Conservation (phyloP, 176 grass and related monocot species). For the Zoysia japonica region DNA sequence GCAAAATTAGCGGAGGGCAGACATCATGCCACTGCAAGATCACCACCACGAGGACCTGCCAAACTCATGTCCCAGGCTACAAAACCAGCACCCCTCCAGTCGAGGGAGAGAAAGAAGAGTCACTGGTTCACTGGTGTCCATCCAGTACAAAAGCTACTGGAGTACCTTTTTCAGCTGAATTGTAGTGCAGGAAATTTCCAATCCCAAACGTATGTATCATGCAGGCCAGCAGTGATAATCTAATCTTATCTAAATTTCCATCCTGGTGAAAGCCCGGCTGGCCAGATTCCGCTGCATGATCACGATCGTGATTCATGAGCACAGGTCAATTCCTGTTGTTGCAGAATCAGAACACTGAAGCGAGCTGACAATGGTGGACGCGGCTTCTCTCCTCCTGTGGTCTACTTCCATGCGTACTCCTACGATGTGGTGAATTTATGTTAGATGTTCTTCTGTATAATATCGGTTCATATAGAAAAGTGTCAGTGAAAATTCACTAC, state of each 20-base stretch:
- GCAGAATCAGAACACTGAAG: not conserved
- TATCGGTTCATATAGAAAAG: too few species aligned
- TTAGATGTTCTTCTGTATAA: too few species aligned
- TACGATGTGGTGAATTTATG: too few species aligned
- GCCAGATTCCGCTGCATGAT: not conserved
- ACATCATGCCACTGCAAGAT: not conserved
- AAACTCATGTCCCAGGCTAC: constrained; percentile 9
- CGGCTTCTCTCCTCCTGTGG: too few species aligned
- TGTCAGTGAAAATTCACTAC: too few species aligned
- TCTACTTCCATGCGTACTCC: too few species aligned
- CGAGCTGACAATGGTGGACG: not conserved
- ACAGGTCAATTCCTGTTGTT: constrained; percentile 6
- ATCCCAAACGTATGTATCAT: constrained; percentile 1
- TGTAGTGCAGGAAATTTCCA: not conserved
- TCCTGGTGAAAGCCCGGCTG: not conserved
- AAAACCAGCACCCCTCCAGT: not conserved
- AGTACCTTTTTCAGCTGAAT: not conserved
- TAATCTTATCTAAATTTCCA: constrained; percentile 36
- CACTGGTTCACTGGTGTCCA: not conserved
- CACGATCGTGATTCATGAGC: not conserved
- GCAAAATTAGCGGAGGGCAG: not conserved
- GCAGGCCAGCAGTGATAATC: not conserved
- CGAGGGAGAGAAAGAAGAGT: too few species aligned
- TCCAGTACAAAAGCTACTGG: not conserved
- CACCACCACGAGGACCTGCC: not conserved